Percentiles rank a stretch among this genome's conserved stretches.
phyloP scores from a whole-genome alignment of 176 grass and related monocot genomes.

The Alopecurus myosuroides region DNA sequence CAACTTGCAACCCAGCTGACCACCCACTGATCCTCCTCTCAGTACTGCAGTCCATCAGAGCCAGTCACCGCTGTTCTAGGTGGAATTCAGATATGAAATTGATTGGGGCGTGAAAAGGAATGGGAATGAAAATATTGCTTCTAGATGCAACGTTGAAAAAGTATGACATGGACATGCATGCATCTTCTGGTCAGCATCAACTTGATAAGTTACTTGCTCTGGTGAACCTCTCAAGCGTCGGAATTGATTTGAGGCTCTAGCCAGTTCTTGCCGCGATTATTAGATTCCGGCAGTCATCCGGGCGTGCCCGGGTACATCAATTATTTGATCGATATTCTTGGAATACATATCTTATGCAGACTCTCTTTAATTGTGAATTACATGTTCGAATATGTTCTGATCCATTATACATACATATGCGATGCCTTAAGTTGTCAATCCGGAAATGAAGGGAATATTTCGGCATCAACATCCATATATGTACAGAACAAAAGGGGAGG shows the following conservation, averaged over 20 bases:
- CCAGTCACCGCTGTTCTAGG: background rate
- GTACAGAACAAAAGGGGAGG: too few species aligned
- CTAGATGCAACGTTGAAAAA: background rate
- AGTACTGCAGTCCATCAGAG: background rate
- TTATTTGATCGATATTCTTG: background rate
- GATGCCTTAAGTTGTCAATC: background rate
- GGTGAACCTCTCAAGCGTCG: background rate
- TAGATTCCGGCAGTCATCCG: background rate
- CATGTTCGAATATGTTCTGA: background rate
- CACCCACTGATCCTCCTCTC: conserved; percentile 5
- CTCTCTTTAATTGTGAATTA: background rate
- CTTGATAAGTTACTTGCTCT: background rate
- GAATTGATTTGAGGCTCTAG: background rate
- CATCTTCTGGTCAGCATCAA: background rate
- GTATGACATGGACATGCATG: background rate
- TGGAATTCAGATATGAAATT: background rate
- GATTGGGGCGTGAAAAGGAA: background rate
- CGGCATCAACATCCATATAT: background rate
- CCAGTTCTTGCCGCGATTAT: background rate
- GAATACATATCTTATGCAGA: background rate
- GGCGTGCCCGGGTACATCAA: background rate
- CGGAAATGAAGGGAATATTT: background rate
- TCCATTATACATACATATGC: background rate
- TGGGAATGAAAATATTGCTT: background rate
- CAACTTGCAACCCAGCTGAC: conserved; percentile 8